Evolutionary conservation across 2,329 filamentous ascomycete species (phyloP).

Genomic region (Stachybotrys chartarum): DNA sequence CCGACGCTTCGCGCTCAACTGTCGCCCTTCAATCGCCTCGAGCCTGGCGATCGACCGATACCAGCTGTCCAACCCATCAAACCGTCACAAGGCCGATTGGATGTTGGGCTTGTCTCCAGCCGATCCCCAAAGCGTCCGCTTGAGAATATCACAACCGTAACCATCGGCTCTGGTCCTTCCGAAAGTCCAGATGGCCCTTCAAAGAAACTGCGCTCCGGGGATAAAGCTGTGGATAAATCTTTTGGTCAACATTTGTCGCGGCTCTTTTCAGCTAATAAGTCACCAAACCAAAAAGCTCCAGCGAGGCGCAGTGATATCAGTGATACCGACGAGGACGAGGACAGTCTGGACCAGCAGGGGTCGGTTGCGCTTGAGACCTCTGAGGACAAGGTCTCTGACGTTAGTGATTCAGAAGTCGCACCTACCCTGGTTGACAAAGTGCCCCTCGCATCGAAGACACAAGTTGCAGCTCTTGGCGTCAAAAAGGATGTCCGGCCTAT

Average conservation of each 20-base stretch:
- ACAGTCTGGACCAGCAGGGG: constrained; percentile 5
- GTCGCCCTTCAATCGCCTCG: background rate
- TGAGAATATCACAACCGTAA: constrained; percentile 2
- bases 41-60: background rate
- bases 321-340: constrained; percentile 6
- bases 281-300: background rate
- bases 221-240: constrained; percentile 1
- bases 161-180: background rate
- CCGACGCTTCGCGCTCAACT: background rate
- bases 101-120: background rate
- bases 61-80: background rate
- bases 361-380: background rate
- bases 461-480: background rate
- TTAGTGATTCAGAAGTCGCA: background rate
- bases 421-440: background rate
- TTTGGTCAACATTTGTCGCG: constrained; percentile 11
- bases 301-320: background rate
- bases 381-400: background rate
- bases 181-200: background rate
- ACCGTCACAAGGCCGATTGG: background rate
- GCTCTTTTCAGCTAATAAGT: constrained; percentile 9
- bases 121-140: background rate
- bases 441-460: background rate
- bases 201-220: background rate
- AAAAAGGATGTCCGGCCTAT: background rate